These are phyloP conservation scores for Gossypium davidsonii DNA, from an alignment of 441 rosid species.

Conservation along the genomic window DNA sequence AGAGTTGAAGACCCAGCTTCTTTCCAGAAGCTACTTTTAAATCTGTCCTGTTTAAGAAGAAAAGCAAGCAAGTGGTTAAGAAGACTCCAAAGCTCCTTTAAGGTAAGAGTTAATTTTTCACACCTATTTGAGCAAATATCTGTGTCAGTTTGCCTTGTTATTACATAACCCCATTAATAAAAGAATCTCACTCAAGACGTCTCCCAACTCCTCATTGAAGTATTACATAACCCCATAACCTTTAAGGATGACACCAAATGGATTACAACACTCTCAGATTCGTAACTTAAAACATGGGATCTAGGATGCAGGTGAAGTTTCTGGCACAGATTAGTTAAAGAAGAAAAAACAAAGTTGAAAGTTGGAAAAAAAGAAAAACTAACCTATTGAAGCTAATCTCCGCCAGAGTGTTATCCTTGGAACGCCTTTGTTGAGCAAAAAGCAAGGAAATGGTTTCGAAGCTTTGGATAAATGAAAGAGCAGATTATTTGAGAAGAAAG, in stretches of 20 bases:
- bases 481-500: not conserved
- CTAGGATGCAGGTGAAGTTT: not conserved
- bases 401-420: slow-evolving; percentile 11
- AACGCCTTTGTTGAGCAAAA: not conserved
- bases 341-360: not conserved
- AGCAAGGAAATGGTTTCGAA: not conserved
- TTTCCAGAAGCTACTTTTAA: slow-evolving; percentile 36
- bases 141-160: not conserved
- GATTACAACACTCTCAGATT: not conserved
- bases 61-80: not conserved
- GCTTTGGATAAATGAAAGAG: not conserved
- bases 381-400: slow-evolving; percentile 19
- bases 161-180: slow-evolving; percentile 4
- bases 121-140: not conserved
- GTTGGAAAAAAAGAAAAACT: too few species aligned
- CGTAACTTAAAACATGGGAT: not conserved
- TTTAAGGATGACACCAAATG: not conserved
- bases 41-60: slow-evolving; percentile 19
- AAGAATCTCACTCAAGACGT: not conserved
- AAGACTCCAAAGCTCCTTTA: slow-evolving; percentile 9
- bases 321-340: not conserved
- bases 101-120: not conserved
- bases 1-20: slow-evolving; percentile 52
- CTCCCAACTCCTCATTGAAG: not conserved
- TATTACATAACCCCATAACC: too few species aligned